phyloP scores from a whole-genome alignment of 1,284 basidiomycete genomes.

The Phylloporus sp. region DNA sequence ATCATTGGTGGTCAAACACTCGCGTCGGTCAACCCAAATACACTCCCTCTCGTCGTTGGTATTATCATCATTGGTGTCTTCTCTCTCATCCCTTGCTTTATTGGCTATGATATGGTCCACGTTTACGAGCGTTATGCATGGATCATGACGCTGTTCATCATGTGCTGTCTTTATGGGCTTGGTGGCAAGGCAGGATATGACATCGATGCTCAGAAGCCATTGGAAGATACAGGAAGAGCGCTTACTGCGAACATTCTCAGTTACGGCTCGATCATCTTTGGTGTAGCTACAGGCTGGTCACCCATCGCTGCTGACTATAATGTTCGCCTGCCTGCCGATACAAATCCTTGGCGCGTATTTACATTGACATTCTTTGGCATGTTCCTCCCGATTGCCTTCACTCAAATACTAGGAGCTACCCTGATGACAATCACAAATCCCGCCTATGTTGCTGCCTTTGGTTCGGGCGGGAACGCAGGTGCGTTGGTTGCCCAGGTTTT shows the following conservation, averaged over 20 bases:
- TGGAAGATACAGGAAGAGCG: conserved; percentile 56
- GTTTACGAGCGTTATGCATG: conserved; percentile 71
- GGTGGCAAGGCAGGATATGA: conserved; percentile 61
- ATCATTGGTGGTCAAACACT: conserved; percentile 59
- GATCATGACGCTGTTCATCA: conserved; percentile 63
- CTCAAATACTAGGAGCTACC: conserved; percentile 62
- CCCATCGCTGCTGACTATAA: conserved; percentile 65
- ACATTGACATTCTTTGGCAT: conserved; percentile 64
- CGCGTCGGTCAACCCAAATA: conserved; percentile 45
- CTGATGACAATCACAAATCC: conserved; percentile 64
- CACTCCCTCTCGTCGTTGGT: conserved; percentile 53
- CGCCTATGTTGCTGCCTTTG: conserved; percentile 57
- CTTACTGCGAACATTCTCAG: conserved; percentile 58
- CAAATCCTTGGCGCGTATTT: conserved; percentile 57
- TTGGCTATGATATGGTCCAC: conserved; percentile 63
- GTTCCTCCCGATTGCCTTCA: conserved; percentile 62
- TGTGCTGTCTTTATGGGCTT: conserved; percentile 63
- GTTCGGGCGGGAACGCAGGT: conserved; percentile 55
- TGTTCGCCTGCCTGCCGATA: conserved; percentile 56
- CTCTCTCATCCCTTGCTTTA: conserved; percentile 56
- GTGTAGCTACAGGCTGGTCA: conserved; percentile 58
- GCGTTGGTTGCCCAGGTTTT: conserved; percentile 53
- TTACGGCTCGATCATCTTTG: conserved; percentile 70
- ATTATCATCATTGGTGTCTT: conserved; percentile 54
- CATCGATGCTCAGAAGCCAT: conserved; percentile 51